Base-by-base conservation (phyloP, 805 yeast species). In the Monosporozyma aerobia region DNA sequence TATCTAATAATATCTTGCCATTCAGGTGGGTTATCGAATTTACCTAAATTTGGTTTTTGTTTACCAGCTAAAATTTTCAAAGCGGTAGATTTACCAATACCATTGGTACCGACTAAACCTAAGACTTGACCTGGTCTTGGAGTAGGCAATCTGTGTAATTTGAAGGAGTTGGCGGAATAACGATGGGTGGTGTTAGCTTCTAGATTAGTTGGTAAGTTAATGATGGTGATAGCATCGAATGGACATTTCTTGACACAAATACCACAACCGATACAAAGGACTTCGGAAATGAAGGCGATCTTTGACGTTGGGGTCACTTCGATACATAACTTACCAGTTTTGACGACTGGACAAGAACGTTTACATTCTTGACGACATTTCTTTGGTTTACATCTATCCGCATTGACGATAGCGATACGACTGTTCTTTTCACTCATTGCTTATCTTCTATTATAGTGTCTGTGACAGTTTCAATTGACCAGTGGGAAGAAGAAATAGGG, bases 71-170 rank as follows among this genome's bases (percentile, higher is more conserved):
- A 79, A 65, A 94, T 90, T 74, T 94, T 94, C 68, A 94, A 79
- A 8, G 99, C 99, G 19, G 99, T 94, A 11, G 96, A 87, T 70
- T 94, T 94, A 65, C 99, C 99, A 67, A 94, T 94, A 90, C 99
- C 99, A 77, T 94, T 94, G 56, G 97, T 88, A 65, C 99, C 99
- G 50, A 94, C 99, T 60, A 94, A 80, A 61, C 99, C 99, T 59
- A 94, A 77, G 32, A 94, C 99, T 74, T 94, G 99, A 56, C 98
- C 98, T 2, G 99, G 98, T 74, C 99, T 87, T 57, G 99, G 99
- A 53, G 96, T 90, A 27, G 99, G 99, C 64, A 94, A 78, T 72
- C 99, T 81, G 71, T 94, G 99, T 66, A 94, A 79, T 72, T 94
- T 94, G 82, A 94, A 94, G 52, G 97, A 88, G 72, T 94, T 94